phyloP scores from a whole-genome alignment of 352 stramenopile genomes.

The Phytophthora sp. region DNA sequence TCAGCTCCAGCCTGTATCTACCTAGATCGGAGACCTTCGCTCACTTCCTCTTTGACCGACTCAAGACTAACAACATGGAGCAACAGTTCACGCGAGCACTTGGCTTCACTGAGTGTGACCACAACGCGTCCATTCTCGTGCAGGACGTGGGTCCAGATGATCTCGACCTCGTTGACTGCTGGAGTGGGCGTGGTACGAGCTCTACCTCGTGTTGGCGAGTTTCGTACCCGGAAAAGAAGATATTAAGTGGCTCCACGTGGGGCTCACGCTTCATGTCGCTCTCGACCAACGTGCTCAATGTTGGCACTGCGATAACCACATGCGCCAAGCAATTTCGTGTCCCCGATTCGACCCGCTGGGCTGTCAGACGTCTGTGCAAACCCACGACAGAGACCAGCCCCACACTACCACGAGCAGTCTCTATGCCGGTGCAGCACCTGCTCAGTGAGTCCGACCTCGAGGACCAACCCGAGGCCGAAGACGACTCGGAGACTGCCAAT shows the following conservation, averaged over 20 bases:
- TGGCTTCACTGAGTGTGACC: neutral
- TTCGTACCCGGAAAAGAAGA: slow-evolving; percentile 18
- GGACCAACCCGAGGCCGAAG: slow-evolving; percentile 19
- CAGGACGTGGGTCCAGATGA: slow-evolving; percentile 22
- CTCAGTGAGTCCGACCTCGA: slow-evolving; percentile 16
- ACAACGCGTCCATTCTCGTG: slow-evolving; percentile 29
- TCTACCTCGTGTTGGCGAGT: slow-evolving; percentile 5
- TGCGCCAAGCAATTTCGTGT: slow-evolving; percentile 25
- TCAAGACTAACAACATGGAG: slow-evolving; percentile 7
- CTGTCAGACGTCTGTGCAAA: slow-evolving; percentile 5
- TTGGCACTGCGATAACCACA: slow-evolving; percentile 10
- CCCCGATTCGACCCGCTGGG: neutral
- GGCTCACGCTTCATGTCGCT: slow-evolving; percentile 20
- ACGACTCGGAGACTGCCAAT: slow-evolving; percentile 9
- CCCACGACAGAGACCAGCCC: slow-evolving; percentile 1
- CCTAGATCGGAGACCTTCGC: slow-evolving; percentile 2
- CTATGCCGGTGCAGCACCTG: slow-evolving; percentile 9
- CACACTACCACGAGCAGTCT: slow-evolving; percentile 5
- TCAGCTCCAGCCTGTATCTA: neutral
- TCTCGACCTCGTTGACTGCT: slow-evolving; percentile 12
- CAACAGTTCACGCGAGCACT: slow-evolving; percentile 7
- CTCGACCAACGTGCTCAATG: slow-evolving; percentile 19
- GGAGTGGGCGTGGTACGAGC: neutral
- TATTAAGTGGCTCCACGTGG: neutral
- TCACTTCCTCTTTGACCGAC: slow-evolving; percentile 23